phyloP scores from a whole-genome alignment of 352 stramenopile genomes.

The Pythium pectinolyticum region DNA sequence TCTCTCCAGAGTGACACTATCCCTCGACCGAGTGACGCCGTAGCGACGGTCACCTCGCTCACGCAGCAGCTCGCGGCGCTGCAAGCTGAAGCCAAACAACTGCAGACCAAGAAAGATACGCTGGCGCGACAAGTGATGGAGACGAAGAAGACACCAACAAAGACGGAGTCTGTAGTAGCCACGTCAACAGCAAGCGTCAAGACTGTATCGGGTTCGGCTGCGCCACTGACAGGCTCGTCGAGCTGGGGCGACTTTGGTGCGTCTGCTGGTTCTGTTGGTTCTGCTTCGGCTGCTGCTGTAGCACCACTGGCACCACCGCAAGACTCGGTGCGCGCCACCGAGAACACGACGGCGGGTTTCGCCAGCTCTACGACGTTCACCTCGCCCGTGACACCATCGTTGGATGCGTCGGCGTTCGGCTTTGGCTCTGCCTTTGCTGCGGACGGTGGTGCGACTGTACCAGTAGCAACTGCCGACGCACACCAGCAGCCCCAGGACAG shows the following conservation, averaged over 20 bases:
- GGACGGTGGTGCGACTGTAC: too few species aligned
- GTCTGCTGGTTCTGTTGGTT: neutral
- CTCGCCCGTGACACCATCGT: neutral
- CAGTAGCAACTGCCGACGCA: neutral
- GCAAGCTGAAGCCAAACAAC: constrained; percentile 40
- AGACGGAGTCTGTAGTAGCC: neutral
- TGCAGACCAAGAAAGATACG: constrained; percentile 28
- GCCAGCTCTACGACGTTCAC: neutral
- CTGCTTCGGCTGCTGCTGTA: neutral
- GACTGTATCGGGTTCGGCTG: neutral
- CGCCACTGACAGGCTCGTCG: neutral
- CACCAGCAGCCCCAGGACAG: constrained; percentile 7
- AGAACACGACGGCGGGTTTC: constrained; percentile 2
- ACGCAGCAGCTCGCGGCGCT: constrained; percentile 50
- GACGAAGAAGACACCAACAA: constrained; percentile 13
- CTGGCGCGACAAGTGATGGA: constrained; percentile 28
- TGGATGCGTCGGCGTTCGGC: constrained; percentile 3
- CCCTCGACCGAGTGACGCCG: constrained; percentile 23
- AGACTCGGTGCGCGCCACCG: neutral
- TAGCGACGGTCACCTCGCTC: constrained; percentile 35
- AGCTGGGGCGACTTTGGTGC: constrained; percentile 8
- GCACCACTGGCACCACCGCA: constrained; percentile 10
- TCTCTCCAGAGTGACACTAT: neutral
- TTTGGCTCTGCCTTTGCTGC: neutral
- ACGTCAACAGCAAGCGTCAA: neutral